phyloP scores from a whole-genome alignment of 164 flowering plant species.

The Chloranthus sessilifolius region DNA sequence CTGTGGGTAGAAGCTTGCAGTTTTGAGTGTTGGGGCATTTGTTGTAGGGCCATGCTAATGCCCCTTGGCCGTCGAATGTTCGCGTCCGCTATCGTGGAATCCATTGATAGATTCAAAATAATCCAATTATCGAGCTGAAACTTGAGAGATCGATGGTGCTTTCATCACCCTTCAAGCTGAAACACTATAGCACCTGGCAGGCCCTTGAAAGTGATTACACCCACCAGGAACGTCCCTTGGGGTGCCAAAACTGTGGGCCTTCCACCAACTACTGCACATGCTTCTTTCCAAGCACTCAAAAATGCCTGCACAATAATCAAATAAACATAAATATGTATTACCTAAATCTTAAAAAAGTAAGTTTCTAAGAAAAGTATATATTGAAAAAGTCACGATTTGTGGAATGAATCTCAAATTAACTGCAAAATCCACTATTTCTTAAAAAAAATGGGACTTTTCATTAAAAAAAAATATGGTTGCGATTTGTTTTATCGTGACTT shows the following conservation, averaged over 20 bases:
- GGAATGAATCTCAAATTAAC: no score
- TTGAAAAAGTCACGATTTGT: no score
- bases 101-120: constrained; percentile 1
- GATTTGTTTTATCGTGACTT: no score
- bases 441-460: no score
- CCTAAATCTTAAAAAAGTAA: no score
- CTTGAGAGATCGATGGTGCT: constrained; percentile 5
- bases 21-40: not conserved
- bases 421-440: no score
- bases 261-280: constrained; percentile 9
- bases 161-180: constrained; percentile 3
- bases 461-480: no score
- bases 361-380: no score
- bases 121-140: constrained; percentile 7
- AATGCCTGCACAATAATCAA: constrained; percentile 6
- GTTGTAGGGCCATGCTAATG: constrained; percentile 13
- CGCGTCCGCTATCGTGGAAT: constrained; percentile 4
- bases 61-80: constrained; percentile 14
- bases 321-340: no score
- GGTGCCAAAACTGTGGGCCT: constrained; percentile 5
- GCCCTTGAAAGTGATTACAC: constrained; percentile 4
- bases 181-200: not conserved
- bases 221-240: constrained; percentile 6
- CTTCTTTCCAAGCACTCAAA: constrained; percentile 11
- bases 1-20: constrained; percentile 13